Base-by-base conservation (phyloP, 1,139 yeast species). In the Hanseniaspora uvarum region DNA sequence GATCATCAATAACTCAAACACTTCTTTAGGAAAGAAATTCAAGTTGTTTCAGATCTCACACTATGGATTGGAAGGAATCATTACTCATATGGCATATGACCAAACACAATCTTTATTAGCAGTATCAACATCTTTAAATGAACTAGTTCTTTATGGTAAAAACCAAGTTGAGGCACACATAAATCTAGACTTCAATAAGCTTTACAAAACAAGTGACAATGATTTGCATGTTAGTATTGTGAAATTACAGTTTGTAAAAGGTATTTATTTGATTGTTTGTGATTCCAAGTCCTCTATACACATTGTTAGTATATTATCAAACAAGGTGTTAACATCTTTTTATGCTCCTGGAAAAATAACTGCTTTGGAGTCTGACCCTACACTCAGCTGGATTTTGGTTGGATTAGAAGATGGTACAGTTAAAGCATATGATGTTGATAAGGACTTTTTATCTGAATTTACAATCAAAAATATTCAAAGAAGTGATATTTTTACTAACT, bases 21-120 rank as follows among this genome's bases (percentile, higher is more conserved):
- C 47, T 1, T 36, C 47, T 37, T 24, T 53, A 12, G 45, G 49
- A 7, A 53, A 53, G 24, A 30, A 31, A 8, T 31, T 53, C 5
- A 34, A 37, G 6, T 19, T 53, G 14, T 49, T 68, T 52, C 75
- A 66, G 45, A 65, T 67, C n/a, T 60, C 66, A 34, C 66, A 74
- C 30, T 79, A 76, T 62, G 89, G 89, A 2, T 62, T 82, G 45
- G 67, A 72, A 23, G 86, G 87, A 2, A 71, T 68, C 18, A 77
- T 86, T 3, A 70, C 78, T 26, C 80, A 86, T 0, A 68, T 81
- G 44, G 94, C 94, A 0, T 86, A 75, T 66, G 97, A 92, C 65
- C 95, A 95, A 1, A 82, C 86, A 0, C 98, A 92, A 65, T 80
- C 94, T 50, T 73, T 92, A 44, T 68, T 88, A 60, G 97, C 96